These are phyloP conservation scores for Tetrahymena thermophila DNA, from an alignment of 73 alveolate species.

Conservation along the genomic window DNA sequence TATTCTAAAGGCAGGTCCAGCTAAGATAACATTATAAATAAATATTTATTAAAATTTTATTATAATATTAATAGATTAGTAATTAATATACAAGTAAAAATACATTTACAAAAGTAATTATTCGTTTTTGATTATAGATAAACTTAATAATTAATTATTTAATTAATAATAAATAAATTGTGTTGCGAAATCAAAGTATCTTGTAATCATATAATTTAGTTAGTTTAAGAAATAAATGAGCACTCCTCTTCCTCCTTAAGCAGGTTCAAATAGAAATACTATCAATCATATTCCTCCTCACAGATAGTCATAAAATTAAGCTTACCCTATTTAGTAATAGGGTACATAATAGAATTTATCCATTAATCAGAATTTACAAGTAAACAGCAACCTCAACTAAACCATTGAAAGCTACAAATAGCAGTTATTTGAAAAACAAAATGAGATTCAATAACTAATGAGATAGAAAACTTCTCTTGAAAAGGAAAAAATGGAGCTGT, in stretches of 20 bases:
- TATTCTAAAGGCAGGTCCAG: no score
- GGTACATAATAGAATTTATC: background rate
- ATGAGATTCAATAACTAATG: background rate
- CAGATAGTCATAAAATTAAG: background rate
- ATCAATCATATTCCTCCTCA: background rate
- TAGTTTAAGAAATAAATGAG: background rate
- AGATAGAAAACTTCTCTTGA: background rate
- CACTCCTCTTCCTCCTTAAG: background rate
- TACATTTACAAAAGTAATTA: background rate
- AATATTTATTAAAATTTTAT: no score
- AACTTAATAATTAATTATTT: background rate
- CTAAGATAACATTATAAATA: no score
- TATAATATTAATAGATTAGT: no score
- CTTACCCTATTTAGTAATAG: background rate
- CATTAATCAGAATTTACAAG: background rate
- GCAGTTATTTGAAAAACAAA: background rate
- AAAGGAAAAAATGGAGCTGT: background rate
- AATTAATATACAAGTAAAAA: no score
- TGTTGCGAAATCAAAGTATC: background rate
- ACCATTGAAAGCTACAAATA: background rate
- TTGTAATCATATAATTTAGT: background rate
- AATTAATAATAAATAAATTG: background rate
- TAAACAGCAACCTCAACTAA: no score
- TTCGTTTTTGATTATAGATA: background rate
- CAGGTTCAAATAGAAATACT: background rate